Evolutionary conservation across 1,139 yeast species (phyloP).

Genomic region (Scheffersomyces titani): DNA sequence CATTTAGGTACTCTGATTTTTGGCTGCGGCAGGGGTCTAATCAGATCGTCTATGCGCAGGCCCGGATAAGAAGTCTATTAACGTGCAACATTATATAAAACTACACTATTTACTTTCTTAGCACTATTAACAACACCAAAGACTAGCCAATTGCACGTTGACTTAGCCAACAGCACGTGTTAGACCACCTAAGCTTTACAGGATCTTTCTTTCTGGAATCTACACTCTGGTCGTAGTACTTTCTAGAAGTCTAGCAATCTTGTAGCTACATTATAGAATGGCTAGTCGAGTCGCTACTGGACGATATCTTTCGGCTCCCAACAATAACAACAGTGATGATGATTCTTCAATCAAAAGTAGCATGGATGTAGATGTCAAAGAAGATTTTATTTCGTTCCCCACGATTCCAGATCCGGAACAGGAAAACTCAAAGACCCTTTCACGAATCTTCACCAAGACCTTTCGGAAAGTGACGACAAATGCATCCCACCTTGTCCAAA

Average conservation of each 20-base stretch:
- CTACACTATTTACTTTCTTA: neutral
- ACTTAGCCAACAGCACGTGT: neutral
- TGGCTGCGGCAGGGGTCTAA: neutral
- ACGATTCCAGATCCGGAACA: slow-evolving; percentile 47
- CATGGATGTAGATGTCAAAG: slow-evolving; percentile 6
- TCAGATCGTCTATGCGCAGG: neutral
- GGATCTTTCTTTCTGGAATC: neutral
- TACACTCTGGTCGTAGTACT: neutral
- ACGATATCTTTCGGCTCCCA: neutral
- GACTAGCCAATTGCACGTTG: neutral
- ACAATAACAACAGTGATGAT: slow-evolving; percentile 17
- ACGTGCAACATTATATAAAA: neutral
- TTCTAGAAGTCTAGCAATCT: neutral
- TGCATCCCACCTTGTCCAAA: slow-evolving; percentile 42
- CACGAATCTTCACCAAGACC: slow-evolving; percentile 39
- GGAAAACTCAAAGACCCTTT: slow-evolving; percentile 30
- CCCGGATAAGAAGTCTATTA: neutral
- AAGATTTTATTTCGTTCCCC: slow-evolving; percentile 47
- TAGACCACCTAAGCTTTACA: neutral
- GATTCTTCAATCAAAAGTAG: slow-evolving; percentile 4
- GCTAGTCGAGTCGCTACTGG: neutral
- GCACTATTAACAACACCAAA: neutral
- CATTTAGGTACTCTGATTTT: neutral
- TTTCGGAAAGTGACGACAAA: slow-evolving; percentile 48
- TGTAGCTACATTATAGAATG: neutral